phyloP scores from a whole-genome alignment of 345 rosid species.

The Excoecaria cochinchinensis region DNA sequence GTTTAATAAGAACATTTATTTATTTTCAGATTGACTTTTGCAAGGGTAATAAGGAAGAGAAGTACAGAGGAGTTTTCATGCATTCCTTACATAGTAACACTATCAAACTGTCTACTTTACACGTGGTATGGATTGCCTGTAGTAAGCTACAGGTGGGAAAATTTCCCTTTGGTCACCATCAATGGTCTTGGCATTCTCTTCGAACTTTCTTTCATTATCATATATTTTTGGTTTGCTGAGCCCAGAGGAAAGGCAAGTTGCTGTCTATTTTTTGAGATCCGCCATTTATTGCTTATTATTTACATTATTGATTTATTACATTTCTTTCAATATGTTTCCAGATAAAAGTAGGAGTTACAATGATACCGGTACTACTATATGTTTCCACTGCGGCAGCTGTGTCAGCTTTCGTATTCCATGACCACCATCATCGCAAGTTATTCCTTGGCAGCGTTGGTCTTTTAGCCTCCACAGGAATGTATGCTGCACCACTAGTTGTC shows the following conservation, averaged over 20 bases:
- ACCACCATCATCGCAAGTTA: constrained; percentile 61
- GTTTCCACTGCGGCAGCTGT: constrained; percentile 37
- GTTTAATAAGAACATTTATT: not conserved
- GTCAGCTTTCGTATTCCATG: constrained; percentile 52
- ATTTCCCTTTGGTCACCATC: constrained; percentile 66
- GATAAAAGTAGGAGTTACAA: constrained; percentile 49
- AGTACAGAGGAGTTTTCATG: constrained; percentile 79
- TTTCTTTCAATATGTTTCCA: constrained; percentile 15
- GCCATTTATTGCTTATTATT: not conserved
- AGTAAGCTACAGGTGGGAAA: constrained; percentile 81
- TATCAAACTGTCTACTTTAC: constrained; percentile 65
- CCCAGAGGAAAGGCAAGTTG: constrained; percentile 55
- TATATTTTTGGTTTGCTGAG: constrained; percentile 55
- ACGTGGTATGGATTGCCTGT: constrained; percentile 87
- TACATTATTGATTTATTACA: not conserved
- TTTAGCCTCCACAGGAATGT: constrained; percentile 63
- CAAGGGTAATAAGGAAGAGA: constrained; percentile 63
- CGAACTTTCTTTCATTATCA: constrained; percentile 59
- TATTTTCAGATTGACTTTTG: constrained; percentile 64
- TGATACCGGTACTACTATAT: constrained; percentile 35
- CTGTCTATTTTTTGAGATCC: too few relatives aligned
- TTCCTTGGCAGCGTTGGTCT: constrained; percentile 71
- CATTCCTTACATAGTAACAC: constrained; percentile 64
- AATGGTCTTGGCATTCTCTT: constrained; percentile 73
- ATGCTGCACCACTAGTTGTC: constrained; percentile 67